phyloP scores from a whole-genome alignment of 345 rosid species.

The Stellera chamaejasme region DNA sequence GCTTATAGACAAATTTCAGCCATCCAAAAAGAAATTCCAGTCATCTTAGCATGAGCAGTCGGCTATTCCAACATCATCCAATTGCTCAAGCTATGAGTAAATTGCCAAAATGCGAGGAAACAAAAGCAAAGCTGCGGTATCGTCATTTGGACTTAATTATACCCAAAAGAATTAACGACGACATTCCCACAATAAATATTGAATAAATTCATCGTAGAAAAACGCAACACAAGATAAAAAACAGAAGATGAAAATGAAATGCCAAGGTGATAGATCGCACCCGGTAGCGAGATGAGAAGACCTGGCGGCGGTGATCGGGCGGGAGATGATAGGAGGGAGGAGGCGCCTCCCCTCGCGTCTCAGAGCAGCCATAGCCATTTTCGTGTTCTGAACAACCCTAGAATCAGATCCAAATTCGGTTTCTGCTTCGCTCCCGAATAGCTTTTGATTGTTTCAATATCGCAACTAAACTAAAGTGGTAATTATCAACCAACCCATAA shows the following conservation, averaged over 20 bases:
- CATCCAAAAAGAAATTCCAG: too few relatives aligned
- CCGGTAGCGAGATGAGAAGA: slow-evolving; percentile 26
- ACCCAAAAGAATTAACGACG: background rate
- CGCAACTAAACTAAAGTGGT: too few relatives aligned
- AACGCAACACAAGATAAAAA: too few relatives aligned
- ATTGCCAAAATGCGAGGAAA: background rate
- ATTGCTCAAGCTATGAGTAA: too few relatives aligned
- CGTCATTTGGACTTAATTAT: background rate
- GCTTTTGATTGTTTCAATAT: too few relatives aligned
- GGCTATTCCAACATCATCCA: too few relatives aligned
- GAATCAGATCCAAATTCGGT: background rate
- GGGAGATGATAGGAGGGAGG: slow-evolving; percentile 46
- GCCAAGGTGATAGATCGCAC: slow-evolving; percentile 20
- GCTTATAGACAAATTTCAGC: background rate
- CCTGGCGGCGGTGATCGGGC: slow-evolving; percentile 45
- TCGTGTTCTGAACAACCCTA: slow-evolving; percentile 16
- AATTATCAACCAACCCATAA: too few relatives aligned
- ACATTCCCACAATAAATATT: background rate
- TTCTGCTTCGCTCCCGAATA: background rate
- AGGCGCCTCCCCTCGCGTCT: slow-evolving; percentile 81
- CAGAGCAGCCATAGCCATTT: slow-evolving; percentile 67
- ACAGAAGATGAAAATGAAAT: background rate
- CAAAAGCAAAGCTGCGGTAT: background rate
- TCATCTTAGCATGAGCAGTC: too few relatives aligned
- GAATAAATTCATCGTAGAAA: background rate